Percentiles rank a stretch among this genome's conserved stretches.
Conservation (phyloP, 345 rosid species). For the Microcos paniculata region DNA sequence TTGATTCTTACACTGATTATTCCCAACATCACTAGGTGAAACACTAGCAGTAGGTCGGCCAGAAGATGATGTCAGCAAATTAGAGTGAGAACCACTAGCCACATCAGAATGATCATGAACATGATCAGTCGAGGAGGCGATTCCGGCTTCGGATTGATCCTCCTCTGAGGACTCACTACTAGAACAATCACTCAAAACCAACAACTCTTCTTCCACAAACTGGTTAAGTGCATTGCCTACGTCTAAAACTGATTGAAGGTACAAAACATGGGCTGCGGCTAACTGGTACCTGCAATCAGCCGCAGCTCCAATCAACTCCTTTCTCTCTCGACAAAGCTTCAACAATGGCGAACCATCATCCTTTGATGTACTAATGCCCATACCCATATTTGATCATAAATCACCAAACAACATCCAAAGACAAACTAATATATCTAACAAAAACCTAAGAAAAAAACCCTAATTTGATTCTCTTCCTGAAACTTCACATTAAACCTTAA, state of each 20-base stretch:
- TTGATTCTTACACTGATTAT: not conserved
- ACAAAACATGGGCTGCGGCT: slow-evolving; percentile 27
- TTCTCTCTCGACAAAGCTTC: slow-evolving; percentile 38
- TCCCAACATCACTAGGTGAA: not conserved
- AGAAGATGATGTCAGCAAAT: not conserved
- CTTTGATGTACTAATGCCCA: slow-evolving; percentile 16
- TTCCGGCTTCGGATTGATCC: not conserved
- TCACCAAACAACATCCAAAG: not conserved
- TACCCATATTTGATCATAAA: not conserved
- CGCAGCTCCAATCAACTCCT: slow-evolving; percentile 28
- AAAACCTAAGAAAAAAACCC: no score
- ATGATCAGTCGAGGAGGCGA: slow-evolving; percentile 9
- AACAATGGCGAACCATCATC: slow-evolving; percentile 22
- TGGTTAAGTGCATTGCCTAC: slow-evolving; percentile 22
- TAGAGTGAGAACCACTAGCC: not conserved
- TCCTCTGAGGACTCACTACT: slow-evolving; percentile 24
- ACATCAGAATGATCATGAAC: slow-evolving; percentile 10
- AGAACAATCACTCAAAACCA: slow-evolving; percentile 18
- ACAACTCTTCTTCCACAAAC: slow-evolving; percentile 29
- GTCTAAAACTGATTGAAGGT: slow-evolving; percentile 30
- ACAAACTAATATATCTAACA: not conserved
- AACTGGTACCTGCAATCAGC: slow-evolving; percentile 31
- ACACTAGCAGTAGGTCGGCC: not conserved
- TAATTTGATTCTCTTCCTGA: no score
- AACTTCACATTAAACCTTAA: no score